phyloP scores from a whole-genome alignment of 2,329 filamentous ascomycete genomes.

The Pseudogymnoascus sp. region DNA sequence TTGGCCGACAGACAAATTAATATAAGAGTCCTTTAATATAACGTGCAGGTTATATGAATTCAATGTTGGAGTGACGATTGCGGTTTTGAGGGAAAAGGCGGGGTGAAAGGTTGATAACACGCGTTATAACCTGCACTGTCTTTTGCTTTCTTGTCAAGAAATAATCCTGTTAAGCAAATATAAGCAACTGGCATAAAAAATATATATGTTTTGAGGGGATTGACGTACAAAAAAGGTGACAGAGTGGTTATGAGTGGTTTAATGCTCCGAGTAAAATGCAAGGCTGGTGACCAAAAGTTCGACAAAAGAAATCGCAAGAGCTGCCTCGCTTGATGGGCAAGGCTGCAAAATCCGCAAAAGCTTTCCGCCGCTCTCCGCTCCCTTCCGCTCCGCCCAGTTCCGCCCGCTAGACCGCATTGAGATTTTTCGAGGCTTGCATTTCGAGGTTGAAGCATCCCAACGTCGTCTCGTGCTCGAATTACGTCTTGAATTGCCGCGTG shows the following conservation, averaged over 20 bases:
- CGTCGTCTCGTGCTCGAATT: slow-evolving; percentile 8
- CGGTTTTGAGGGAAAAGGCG: neutral
- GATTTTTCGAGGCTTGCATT: slow-evolving; percentile 10
- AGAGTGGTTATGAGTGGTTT: slow-evolving; percentile 3
- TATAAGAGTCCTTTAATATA: neutral
- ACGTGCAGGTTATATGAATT: neutral
- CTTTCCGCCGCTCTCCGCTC: neutral
- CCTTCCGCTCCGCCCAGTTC: neutral
- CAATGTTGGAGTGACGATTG: neutral
- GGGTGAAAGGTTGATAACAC: slow-evolving; percentile 7
- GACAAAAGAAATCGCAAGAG: slow-evolving; percentile 6
- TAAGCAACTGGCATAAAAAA: neutral
- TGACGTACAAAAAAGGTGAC: neutral
- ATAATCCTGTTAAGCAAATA: neutral
- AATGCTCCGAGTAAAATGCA: slow-evolving; percentile 8
- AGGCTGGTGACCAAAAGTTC: slow-evolving; percentile 9
- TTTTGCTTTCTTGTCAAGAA: slow-evolving; percentile 8
- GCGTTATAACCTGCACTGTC: neutral
- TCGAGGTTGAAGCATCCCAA: slow-evolving; percentile 9
- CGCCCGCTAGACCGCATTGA: slow-evolving; percentile 8
- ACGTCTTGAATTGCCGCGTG: neutral
- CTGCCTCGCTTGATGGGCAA: slow-evolving; percentile 6
- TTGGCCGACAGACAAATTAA: neutral
- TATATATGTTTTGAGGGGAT: neutral
- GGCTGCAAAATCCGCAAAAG: slow-evolving; percentile 6